These are phyloP conservation scores for Cryptosporidium sp. DNA, from an alignment of 169 alveolate genomes.

Conservation along the genomic window DNA sequence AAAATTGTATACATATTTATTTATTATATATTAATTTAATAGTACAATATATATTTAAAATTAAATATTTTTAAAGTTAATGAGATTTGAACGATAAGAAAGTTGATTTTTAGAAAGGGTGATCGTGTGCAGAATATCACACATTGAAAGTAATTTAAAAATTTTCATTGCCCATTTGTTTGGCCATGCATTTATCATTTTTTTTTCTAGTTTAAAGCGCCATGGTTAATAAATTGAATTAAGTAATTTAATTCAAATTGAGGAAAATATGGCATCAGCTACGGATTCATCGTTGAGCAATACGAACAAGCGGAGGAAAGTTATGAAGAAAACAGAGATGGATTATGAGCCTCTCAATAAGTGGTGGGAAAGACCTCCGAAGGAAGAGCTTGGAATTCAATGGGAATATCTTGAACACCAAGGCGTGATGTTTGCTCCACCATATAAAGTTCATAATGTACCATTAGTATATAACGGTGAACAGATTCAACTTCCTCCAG, in stretches of 20 bases:
- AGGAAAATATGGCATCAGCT: slow-evolving; percentile 22
- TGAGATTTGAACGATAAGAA: not conserved
- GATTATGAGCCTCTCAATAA: slow-evolving; percentile 86
- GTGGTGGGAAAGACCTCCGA: slow-evolving; percentile 89
- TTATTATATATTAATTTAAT: not conserved
- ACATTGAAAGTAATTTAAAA: not conserved
- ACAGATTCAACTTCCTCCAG: slow-evolving; percentile 89
- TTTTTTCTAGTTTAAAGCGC: slow-evolving; percentile 18
- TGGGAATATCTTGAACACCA: slow-evolving; percentile 92
- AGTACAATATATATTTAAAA: not conserved
- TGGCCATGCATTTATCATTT: not conserved
- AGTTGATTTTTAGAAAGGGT: not conserved
- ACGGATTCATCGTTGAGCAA: slow-evolving; percentile 1
- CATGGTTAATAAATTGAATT: not conserved
- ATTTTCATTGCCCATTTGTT: not conserved
- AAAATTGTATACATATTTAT: too few relatives aligned
- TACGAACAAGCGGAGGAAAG: slow-evolving; percentile 52
- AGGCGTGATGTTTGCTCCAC: slow-evolving; percentile 92
- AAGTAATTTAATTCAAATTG: not conserved
- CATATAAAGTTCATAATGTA: slow-evolving; percentile 87
- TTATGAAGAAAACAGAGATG: slow-evolving; percentile 67
- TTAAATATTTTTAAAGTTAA: not conserved
- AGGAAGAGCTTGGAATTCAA: slow-evolving; percentile 78
- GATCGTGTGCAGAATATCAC: slow-evolving; percentile 39
- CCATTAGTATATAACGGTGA: slow-evolving; percentile 90